These are phyloP conservation scores for Psilocybe sp. DNA, from an alignment of 768 basidiomycete genomes.

Conservation along the genomic window DNA sequence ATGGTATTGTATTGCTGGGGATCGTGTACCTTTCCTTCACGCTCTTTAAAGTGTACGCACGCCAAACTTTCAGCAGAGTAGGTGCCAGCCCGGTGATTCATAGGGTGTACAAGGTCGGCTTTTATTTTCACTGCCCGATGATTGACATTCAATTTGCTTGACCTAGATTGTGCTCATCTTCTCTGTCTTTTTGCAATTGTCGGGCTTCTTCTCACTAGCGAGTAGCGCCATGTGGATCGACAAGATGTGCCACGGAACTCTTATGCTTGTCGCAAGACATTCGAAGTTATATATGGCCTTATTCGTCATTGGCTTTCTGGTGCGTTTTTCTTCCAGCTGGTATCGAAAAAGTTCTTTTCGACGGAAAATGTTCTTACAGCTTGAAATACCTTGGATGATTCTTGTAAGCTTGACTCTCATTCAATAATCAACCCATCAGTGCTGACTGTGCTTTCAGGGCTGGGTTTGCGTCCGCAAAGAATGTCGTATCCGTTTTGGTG, in stretches of 20 bases:
- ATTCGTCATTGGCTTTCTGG: constrained; percentile 37
- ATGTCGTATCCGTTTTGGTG: constrained; percentile 31
- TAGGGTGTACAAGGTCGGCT: constrained; percentile 44
- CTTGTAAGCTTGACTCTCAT: constrained; percentile 28
- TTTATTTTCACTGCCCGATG: too few relatives aligned
- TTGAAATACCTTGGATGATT: constrained; percentile 44
- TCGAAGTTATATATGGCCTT: constrained; percentile 36
- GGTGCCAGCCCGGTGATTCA: constrained; percentile 43
- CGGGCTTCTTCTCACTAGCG: constrained; percentile 47
- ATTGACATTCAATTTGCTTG: background rate
- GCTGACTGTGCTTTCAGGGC: constrained; percentile 32
- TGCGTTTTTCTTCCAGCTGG: constrained; percentile 21
- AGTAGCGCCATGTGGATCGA: constrained; percentile 48
- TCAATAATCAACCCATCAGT: background rate
- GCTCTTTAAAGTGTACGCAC: constrained; percentile 43
- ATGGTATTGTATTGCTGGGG: constrained; percentile 32
- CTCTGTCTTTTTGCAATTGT: constrained; percentile 45
- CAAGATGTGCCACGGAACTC: constrained; percentile 36
- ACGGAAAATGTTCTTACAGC: constrained; percentile 19
- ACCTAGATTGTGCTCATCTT: constrained; percentile 45
- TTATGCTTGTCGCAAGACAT: constrained; percentile 32
- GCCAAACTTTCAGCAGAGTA: constrained; percentile 45
- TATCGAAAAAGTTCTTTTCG: background rate
- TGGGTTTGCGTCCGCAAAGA: constrained; percentile 48
- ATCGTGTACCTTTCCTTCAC: constrained; percentile 36